Conservation (phyloP, 768 basidiomycete species). For the Kwoniella dendrophila region DNA sequence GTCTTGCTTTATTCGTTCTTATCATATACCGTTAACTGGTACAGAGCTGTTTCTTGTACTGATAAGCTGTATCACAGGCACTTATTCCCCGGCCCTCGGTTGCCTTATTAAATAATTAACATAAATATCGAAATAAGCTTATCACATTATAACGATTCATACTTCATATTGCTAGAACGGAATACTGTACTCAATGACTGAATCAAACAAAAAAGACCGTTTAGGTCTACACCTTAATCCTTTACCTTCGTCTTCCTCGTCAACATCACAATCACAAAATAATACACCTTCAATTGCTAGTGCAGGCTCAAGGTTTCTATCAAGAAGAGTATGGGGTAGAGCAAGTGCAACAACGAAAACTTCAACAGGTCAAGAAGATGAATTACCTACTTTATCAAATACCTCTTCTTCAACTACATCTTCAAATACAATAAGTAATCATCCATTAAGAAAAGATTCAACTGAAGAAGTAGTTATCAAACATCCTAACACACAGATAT, state of each 20-base stretch:
- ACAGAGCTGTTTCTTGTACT: background rate
- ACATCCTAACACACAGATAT: conserved; percentile 1
- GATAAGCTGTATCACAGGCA: conserved; percentile 3
- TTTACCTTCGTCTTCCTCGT: too few species aligned
- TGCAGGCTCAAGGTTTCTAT: conserved; percentile 12
- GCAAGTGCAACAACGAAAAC: conserved; percentile 25
- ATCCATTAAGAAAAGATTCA: conserved; percentile 9
- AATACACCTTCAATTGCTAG: conserved; percentile 8
- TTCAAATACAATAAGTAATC: background rate
- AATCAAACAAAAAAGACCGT: conserved; percentile 13
- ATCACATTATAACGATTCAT: conserved; percentile 3
- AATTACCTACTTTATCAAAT: conserved; percentile 7
- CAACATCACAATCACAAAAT: conserved; percentile 1
- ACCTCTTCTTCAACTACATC: too few species aligned
- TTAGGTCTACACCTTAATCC: conserved; percentile 12
- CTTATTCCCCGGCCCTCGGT: conserved; percentile 22
- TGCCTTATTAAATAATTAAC: background rate
- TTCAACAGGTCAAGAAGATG: conserved; percentile 20
- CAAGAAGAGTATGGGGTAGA: conserved; percentile 22
- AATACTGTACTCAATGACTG: conserved; percentile 11
- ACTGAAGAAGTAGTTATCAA: conserved; percentile 10
- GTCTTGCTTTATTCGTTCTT: background rate
- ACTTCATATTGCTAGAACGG: too few species aligned
- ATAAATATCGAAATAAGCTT: background rate
- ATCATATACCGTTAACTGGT: background rate